A percentile compares a stretch with the other conserved stretches of the same genome.
Conservation (phyloP, 345 rosid species). For the Cardamine resedifolia region DNA sequence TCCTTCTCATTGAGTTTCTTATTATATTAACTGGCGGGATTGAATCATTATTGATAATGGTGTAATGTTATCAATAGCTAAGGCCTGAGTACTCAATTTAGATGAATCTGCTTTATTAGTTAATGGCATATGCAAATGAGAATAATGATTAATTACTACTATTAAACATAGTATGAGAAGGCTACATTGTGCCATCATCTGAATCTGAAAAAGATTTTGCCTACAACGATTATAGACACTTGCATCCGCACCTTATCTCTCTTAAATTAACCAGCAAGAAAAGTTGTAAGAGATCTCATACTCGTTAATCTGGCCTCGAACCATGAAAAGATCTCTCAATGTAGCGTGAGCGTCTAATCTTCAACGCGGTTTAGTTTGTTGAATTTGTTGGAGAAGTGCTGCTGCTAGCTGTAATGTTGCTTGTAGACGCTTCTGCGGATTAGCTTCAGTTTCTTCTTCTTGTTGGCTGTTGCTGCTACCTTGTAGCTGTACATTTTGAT, state of each 20-base stretch:
- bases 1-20: not conserved
- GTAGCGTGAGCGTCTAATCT: not conserved
- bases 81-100: not conserved
- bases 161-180: not conserved
- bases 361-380: conserved; percentile 71
- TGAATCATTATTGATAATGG: not conserved
- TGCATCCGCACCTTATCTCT: not conserved
- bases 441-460: conserved; percentile 64
- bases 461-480: conserved; percentile 42
- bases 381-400: conserved; percentile 94
- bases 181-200: conserved; percentile 12
- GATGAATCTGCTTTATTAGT: not conserved
- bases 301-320: conserved; percentile 7
- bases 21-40: not conserved
- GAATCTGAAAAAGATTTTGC: not conserved
- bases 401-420: conserved; percentile 95
- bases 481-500: conserved; percentile 42
- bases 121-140: conserved; percentile 5
- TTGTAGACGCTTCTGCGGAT: conserved; percentile 87
- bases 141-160: not conserved
- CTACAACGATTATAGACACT: conserved; percentile 2
- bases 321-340: not conserved
- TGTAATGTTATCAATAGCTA: not conserved
- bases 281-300: not conserved
- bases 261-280: not conserved